Evolutionary conservation across 441 rosid genomes (phyloP).

Genomic region (Adansonia grandidieri): DNA sequence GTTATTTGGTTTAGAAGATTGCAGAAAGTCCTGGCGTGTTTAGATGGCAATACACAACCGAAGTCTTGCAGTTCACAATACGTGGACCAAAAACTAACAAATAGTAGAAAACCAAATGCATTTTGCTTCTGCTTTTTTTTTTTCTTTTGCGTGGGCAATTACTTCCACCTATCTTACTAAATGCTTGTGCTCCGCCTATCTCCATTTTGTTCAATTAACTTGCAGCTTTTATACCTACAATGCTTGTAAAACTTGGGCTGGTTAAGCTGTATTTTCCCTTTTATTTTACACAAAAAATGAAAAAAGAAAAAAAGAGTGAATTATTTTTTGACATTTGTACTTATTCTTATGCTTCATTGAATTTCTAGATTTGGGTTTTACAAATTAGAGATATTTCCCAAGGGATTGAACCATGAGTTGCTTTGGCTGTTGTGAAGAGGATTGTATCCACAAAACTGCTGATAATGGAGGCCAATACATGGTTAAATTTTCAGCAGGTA

Average conservation of each 20-base stretch:
- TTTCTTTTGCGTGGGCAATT: background rate
- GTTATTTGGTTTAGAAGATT: background rate
- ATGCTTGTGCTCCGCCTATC: background rate
- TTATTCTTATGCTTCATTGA: background rate
- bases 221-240: background rate
- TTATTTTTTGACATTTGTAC: background rate
- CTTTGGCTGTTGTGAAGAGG: constrained; percentile 82
- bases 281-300: background rate
- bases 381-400: constrained; percentile 20
- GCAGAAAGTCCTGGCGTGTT: background rate
- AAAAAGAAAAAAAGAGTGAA: too few relatives aligned
- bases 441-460: constrained; percentile 66
- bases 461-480: constrained; percentile 65
- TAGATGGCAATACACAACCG: background rate
- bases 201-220: background rate
- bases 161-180: background rate
- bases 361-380: background rate
- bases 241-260: background rate
- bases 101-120: background rate
- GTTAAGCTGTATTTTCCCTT: background rate
- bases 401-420: constrained; percentile 66
- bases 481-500: constrained; percentile 67
- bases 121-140: background rate
- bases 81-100: background rate
- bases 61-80: background rate